phyloP scores from a whole-genome alignment of 169 alveolate genomes.

The Plasmodium reichenowi region DNA sequence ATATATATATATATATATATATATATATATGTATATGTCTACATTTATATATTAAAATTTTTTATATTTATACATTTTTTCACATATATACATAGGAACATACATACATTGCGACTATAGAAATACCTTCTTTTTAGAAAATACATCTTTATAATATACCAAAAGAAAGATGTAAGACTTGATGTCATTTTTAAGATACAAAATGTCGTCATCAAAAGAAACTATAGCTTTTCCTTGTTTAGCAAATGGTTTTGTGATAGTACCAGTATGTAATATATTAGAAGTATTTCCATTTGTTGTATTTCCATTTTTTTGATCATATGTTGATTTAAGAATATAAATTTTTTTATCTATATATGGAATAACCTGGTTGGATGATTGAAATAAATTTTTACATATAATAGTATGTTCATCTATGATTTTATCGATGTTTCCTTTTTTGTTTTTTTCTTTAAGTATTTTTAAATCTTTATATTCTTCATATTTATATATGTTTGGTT shows the following conservation, averaged over 20 bases:
- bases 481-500: slow-evolving; percentile 29
- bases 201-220: slow-evolving; percentile 60
- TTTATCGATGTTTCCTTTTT: slow-evolving; percentile 48
- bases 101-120: background rate
- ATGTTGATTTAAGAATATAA: slow-evolving; percentile 4
- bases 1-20: background rate
- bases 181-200: slow-evolving; percentile 7
- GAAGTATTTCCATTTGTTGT: background rate
- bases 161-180: slow-evolving; percentile 24
- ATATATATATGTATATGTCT: background rate
- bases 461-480: slow-evolving; percentile 25
- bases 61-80: too few relatives aligned
- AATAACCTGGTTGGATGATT: slow-evolving; percentile 22
- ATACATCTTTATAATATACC: slow-evolving; percentile 51
- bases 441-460: slow-evolving; percentile 27
- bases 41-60: too few relatives aligned
- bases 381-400: slow-evolving; percentile 35
- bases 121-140: slow-evolving; percentile 42
- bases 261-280: slow-evolving; percentile 16
- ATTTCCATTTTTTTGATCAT: background rate
- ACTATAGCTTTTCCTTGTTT: slow-evolving; percentile 47
- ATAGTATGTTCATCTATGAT: slow-evolving; percentile 29
- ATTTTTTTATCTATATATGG: slow-evolving; percentile 23
- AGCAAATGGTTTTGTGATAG: slow-evolving; percentile 53
- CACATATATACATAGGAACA: too few relatives aligned